Base-by-base conservation (phyloP, 805 yeast species). In the Wickerhamomyces bovis region DNA sequence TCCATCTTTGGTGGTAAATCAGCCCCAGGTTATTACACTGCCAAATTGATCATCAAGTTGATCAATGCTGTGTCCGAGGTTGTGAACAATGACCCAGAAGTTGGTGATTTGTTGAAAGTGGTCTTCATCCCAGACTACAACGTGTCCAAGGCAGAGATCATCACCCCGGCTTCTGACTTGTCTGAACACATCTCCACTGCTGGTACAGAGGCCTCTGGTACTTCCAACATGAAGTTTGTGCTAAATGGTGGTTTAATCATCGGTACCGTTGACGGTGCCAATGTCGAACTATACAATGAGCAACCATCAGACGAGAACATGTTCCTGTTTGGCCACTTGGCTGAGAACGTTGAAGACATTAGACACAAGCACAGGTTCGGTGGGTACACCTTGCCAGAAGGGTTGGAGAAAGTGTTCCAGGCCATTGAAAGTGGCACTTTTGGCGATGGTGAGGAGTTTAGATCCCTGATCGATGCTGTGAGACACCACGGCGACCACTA, bases 21-120 rank as follows among this genome's bases (percentile, higher is more conserved):
- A 49, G 97, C 97, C 11, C 97, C 97, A n/a, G 97, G 97, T 54
- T 89, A 89, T 66, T 89, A 87, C 70, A 87, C 89, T 81, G 97
- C 97, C 49, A 89, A 89, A 69, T 78, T 85, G 48, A 86, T 89
- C 60, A 90, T 89, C 63, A 88, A 89, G 66, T 75, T 89, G 65
- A 78, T 89, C 61, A 89, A 86, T 65, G 68, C 85, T 45, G 97
- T 89, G 35, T 83, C 86, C 28, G 81, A 78, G 6, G 92, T 88
- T 43, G 80, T 89, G 52, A 89, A 89, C 68, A 75, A 75, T 50
- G 97, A 89, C 63, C 67, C 75, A 1, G 90, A 83, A 25, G 75
- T 88, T 60, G 86, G 77, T 33, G 85, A 83, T 56, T 71, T 85
- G 58, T 77, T 89, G 60, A 88, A 89, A 69, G 96, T 89, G 46